Base-by-base conservation (phyloP, 352 stramenopile species). In the Globisporangium paroecandrum region DNA sequence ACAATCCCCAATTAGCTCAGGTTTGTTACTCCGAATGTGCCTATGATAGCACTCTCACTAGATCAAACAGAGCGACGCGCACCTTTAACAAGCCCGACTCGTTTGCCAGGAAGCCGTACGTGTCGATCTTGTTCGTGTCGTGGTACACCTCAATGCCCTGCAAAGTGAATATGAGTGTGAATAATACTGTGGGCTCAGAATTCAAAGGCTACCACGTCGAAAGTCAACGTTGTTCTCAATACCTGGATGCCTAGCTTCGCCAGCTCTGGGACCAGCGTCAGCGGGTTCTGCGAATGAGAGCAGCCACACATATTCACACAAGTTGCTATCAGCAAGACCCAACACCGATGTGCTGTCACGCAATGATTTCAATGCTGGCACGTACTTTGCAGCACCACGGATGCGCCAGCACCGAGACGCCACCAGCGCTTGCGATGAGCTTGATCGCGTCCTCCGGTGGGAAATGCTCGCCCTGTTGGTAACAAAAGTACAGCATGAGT, bases 401-500 rank as follows among this genome's bases (percentile, higher is more conserved):
- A 59, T 95, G 87, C 0, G 87, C 87, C n/a, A 95, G 76, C 59
- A 95, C 82, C 0, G 87, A 95, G 13, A 95, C 76, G 2, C 87
- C 87, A 12, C 87, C 87, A 20, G 83, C 82, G 34, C 83, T 89
- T 18, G 88, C 83, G 63, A 95, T 95, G 53, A 95, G 78, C 61
- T 92, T 90, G 69, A 95, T 93, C 3, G 87, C 87, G 64, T 94
- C 82, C 71, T 93, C 81, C n/a, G 87, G 87, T 8, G 87, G 87
- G 56, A 94, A 95, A 54, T 93, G 79, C 32, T 91, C 80, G 51
- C 87, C 87, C 83, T 94, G 46, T 56, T 9, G 10, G 13, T n/a
- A 25, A 58, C 4, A 1, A 47, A 47, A 8, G 13, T 47, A 32
- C 13, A 47, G 38, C 38, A 43, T 32, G 27, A 32, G 27, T 32